Evolutionary conservation across 192 early-diverging fungal genomes (phyloP), one percentile per base, ranked within the genome.

Genomic region (Chytriomyces hyalinus): DNA sequence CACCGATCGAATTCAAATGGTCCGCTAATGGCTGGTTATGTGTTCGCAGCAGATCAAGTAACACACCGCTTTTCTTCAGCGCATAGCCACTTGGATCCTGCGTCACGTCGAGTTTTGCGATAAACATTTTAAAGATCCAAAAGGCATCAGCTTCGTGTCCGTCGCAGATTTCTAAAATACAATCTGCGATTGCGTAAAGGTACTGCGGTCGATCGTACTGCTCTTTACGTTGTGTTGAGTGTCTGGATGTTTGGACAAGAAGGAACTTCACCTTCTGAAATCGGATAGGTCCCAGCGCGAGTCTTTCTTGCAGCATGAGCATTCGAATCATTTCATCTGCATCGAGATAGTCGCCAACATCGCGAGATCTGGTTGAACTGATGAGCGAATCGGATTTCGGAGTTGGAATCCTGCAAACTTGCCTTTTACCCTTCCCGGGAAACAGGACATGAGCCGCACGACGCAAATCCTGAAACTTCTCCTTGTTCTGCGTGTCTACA

Each of bases 101-200:
- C 5, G 49, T 66, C 26, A 81, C 77, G 20, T 67, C 46, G 60
- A 71, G 73, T 36, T 43, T 43, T 47, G 22, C 20, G 26, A 85
- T 74, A 68, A 83, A 85, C 20, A 24, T 62, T 20, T 72, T 60
- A 24, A 84, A 80, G 9, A 87, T 65, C 82, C 80, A 87, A 63
- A 80, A 83, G n/a, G 86, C 81, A 65, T 87, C 86, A 1, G n/a
- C 45, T 48, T 80, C 78, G 5, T 20, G 13, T 28, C 67, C 76
- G 65, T 87, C 86, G 70, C 83, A 87, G 17, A 87, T 73, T 57
- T 85, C 82, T 6, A 79, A 65, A 17, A 87, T 75, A 22, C 79
- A 74, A 22, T 73, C 63, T 11, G 86, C 83, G 13, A 87, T 71
- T 5, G 69, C 43, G 22, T 66, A 46, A 3, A 85, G 68, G 62